phyloP scores from a whole-genome alignment of 352 stramenopile species.

The Phytophthora ramorum region DNA sequence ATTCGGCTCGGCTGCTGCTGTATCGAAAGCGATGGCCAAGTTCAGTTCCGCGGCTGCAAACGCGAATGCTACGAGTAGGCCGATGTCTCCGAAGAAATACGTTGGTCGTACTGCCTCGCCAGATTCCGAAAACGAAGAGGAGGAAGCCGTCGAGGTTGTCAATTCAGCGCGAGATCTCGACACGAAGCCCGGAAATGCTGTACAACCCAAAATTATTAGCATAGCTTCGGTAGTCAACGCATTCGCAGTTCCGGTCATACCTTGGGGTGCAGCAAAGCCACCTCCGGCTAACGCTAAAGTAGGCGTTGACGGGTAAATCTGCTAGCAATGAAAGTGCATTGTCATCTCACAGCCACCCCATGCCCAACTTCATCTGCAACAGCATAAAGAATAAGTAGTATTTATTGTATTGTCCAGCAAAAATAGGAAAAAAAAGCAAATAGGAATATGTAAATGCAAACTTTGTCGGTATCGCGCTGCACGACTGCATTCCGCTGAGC shows the following conservation, averaged over 20 bases:
- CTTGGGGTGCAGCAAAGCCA: slow-evolving; percentile 23
- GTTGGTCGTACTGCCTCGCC: slow-evolving; percentile 2
- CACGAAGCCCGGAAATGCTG: slow-evolving; percentile 1
- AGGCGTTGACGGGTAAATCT: slow-evolving; percentile 33
- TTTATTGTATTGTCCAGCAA: slow-evolving; percentile 47
- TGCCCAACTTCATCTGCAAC: slow-evolving; percentile 7
- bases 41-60: slow-evolving; percentile 27
- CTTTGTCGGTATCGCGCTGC: slow-evolving; percentile 30
- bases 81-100: slow-evolving; percentile 31
- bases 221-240: slow-evolving; percentile 17
- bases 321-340: slow-evolving; percentile 12
- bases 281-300: slow-evolving; percentile 29
- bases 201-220: slow-evolving; percentile 6
- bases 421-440: slow-evolving; percentile 28
- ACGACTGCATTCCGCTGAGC: slow-evolving; percentile 40
- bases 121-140: slow-evolving; percentile 28
- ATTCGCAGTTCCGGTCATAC: slow-evolving; percentile 22
- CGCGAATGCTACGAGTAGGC: slow-evolving; percentile 7
- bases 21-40: slow-evolving; percentile 37
- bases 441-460: slow-evolving; percentile 36
- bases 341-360: not conserved
- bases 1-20: slow-evolving; percentile 27
- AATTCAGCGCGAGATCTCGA: slow-evolving; percentile 50
- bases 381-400: slow-evolving; percentile 32
- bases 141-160: slow-evolving; percentile 51